Conservation (phyloP, 306 rosid species). For the Lagenaria siceraria region DNA sequence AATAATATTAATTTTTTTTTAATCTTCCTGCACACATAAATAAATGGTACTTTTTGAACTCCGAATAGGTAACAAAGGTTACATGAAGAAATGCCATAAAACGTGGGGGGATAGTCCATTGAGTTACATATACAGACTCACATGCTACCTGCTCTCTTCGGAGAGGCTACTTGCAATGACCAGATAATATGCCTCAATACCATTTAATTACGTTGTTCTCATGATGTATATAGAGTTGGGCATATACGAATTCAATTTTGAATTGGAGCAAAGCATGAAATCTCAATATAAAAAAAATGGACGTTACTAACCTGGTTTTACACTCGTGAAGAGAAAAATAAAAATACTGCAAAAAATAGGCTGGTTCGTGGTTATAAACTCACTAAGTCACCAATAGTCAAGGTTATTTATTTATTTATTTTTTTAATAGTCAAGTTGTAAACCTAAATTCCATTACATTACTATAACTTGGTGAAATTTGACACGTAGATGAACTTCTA, state of each 20-base stretch:
- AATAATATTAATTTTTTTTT: neutral
- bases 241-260: neutral
- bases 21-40: neutral
- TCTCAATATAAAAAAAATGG: neutral
- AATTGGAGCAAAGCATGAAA: neutral
- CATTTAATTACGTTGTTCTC: neutral
- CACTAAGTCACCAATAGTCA: neutral
- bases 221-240: neutral
- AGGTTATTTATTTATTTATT: too few species aligned
- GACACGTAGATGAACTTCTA: neutral
- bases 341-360: neutral
- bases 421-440: neutral
- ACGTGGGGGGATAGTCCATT: neutral
- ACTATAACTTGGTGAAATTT: neutral
- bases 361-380: neutral
- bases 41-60: neutral
- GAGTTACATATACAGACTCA: neutral
- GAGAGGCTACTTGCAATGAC: neutral
- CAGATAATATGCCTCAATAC: neutral
- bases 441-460: neutral
- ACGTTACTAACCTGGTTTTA: neutral
- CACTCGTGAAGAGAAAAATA: neutral
- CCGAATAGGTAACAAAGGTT: neutral
- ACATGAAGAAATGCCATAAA: neutral
- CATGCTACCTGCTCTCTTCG: neutral